These are phyloP conservation scores for Termitomyces sp. DNA, from an alignment of 768 basidiomycete species.

Conservation along the genomic window DNA sequence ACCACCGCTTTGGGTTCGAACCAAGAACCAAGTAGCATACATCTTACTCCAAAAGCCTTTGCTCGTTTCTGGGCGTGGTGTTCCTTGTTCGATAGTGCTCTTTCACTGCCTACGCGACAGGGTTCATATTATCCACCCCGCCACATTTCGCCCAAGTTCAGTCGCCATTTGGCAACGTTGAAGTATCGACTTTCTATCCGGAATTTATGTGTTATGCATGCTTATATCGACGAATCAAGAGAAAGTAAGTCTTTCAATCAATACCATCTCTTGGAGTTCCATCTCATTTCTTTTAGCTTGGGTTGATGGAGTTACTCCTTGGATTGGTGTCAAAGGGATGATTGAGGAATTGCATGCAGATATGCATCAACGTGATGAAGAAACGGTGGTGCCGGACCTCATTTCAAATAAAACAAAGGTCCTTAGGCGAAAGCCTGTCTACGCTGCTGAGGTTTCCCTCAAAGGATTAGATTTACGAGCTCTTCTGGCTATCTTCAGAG, in stretches of 20 bases:
- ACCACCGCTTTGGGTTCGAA: conserved; percentile 8
- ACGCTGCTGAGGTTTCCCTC: conserved; percentile 80
- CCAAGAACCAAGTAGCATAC: conserved; percentile 58
- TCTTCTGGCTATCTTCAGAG: conserved; percentile 70
- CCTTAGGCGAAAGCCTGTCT: conserved; percentile 76
- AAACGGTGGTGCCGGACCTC: conserved; percentile 54
- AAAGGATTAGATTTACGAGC: conserved; percentile 73
- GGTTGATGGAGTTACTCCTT: conserved; percentile 70
- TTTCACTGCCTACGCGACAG: conserved; percentile 83
- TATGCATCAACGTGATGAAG: conserved; percentile 88
- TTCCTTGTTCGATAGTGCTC: conserved; percentile 69
- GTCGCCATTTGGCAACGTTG: conserved; percentile 82
- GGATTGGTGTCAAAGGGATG: conserved; percentile 82
- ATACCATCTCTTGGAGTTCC: not conserved
- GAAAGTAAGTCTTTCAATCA: conserved; percentile 37
- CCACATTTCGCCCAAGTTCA: conserved; percentile 78
- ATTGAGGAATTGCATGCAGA: conserved; percentile 82
- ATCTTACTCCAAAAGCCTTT: conserved; percentile 81
- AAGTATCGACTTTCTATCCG: conserved; percentile 82
- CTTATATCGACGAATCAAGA: conserved; percentile 74
- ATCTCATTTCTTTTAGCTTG: conserved; percentile 43
- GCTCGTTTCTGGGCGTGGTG: conserved; percentile 94
- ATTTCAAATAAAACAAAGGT: conserved; percentile 52
- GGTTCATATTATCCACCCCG: conserved; percentile 75
- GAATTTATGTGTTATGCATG: conserved; percentile 80